Conservation (phyloP, 2,329 filamentous ascomycete genomes). For the Claviceps sp. region DNA sequence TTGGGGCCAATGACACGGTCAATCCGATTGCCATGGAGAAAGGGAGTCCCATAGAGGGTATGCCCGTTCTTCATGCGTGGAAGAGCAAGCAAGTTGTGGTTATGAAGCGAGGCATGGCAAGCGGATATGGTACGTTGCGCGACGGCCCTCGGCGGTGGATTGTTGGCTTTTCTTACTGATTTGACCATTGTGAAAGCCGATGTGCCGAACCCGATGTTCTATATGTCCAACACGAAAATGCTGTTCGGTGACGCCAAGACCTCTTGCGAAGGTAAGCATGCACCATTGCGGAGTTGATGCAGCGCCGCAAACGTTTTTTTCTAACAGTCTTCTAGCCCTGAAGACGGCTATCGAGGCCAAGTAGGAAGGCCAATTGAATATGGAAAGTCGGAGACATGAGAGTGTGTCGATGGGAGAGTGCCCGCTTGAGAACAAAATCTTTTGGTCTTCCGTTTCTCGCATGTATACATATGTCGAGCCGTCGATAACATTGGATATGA, state of each 20-base stretch:
- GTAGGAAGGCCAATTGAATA: background rate
- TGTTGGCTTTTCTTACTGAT: background rate
- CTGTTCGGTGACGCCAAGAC: constrained; percentile 81
- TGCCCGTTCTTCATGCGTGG: constrained; percentile 87
- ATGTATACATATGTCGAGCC: no score
- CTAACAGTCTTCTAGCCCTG: constrained; percentile 7
- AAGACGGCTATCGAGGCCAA: constrained; percentile 11
- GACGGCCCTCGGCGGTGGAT: no score
- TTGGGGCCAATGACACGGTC: constrained; percentile 85
- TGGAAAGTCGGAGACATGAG: no score
- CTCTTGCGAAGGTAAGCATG: constrained; percentile 59
- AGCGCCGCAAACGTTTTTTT: constrained; percentile 6
- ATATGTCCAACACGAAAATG: constrained; percentile 82
- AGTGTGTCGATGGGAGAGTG: no score
- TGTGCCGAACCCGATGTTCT: constrained; percentile 89
- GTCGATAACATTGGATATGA: no score
- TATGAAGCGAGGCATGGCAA: constrained; percentile 85
- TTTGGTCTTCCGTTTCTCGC: background rate
- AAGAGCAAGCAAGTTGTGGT: constrained; percentile 88
- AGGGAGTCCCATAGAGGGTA: constrained; percentile 74
- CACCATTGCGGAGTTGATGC: constrained; percentile 1
- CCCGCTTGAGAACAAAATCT: background rate
- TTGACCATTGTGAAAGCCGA: constrained; percentile 43
- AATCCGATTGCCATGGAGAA: constrained; percentile 81
- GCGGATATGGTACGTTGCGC: constrained; percentile 57